These are phyloP conservation scores for Trichoderma cornu-damae DNA, from an alignment of 2,329 filamentous ascomycete species.

Conservation along the genomic window DNA sequence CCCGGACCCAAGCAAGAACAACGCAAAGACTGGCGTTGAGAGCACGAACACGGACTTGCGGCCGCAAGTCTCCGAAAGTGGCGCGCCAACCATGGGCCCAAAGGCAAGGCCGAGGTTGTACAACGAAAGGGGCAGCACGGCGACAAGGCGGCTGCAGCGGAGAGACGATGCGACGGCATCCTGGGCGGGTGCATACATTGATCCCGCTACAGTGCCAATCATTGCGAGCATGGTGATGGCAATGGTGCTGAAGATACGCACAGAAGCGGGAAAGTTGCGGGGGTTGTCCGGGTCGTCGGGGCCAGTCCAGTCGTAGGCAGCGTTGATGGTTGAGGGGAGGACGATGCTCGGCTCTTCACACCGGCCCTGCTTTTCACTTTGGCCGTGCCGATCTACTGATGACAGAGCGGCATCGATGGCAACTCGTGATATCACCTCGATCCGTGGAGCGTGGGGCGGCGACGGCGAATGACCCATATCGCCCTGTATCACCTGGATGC, in stretches of 20 bases:
- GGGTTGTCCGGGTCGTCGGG: slow-evolving; percentile 69
- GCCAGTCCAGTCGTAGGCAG: slow-evolving; percentile 28
- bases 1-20: slow-evolving; percentile 67
- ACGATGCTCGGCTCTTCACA: slow-evolving; percentile 10
- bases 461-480: neutral
- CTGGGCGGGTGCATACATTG: slow-evolving; percentile 32
- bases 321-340: slow-evolving; percentile 26
- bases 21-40: slow-evolving; percentile 61
- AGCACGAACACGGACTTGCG: slow-evolving; percentile 39
- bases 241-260: slow-evolving; percentile 74
- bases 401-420: neutral
- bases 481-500: neutral
- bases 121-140: slow-evolving; percentile 27
- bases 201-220: slow-evolving; percentile 31
- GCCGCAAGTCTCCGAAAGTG: slow-evolving; percentile 67
- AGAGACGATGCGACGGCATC: slow-evolving; percentile 23
- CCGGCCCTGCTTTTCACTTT: slow-evolving; percentile 18
- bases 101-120: slow-evolving; percentile 29
- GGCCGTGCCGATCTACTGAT: neutral
- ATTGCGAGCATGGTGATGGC: slow-evolving; percentile 67
- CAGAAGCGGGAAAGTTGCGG: slow-evolving; percentile 71
- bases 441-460: neutral
- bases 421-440: neutral
- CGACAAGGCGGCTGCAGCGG: slow-evolving; percentile 21
- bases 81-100: slow-evolving; percentile 67